Base-by-base conservation (phyloP, 352 stramenopile genomes). In the Elongisporangium anandrum region DNA sequence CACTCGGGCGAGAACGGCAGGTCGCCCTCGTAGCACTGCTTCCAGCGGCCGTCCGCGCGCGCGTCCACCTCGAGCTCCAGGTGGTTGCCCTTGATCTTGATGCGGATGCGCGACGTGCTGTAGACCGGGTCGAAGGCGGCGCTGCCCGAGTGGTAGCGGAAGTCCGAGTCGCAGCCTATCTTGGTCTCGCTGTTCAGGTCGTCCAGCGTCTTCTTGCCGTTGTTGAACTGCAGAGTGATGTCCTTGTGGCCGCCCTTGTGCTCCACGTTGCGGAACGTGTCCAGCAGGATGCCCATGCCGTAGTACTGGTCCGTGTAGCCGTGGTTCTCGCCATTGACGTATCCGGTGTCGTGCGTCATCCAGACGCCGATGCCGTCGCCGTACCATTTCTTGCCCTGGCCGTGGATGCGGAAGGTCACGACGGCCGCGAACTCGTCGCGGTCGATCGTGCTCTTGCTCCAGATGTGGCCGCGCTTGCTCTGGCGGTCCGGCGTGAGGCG, bases 261-360 rank as follows among this genome's bases (percentile, higher is more conserved):
- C 61, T 93, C 81, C 13, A 88, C 66, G 62, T 93, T 93, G 60
- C 81, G 72, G 56, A 93, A 93, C 52, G 84, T 93, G 66, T 93
- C 84, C 23, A 93, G 56, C 13, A 92, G 39, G 49, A 92, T 87
- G 52, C 81, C 84, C 38, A 93, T 77, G 16, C 84, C 84, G 24
- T 76, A 73, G 65, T 72, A 93, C 52, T 87, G 75, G 64, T 87
- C 77, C 17, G 70, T 86, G 52, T 90, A 88, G 53, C 84, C 84
- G 63, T 92, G 82, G 65, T 90, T 90, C 56, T 88, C 72, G 41
- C 84, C 84, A 20, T 80, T 73, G 58, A 73, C 64, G 65, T 81
- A 80, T 49, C 59, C 48, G 4, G 63, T 61, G 57, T 86, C 77
- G 48, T 87, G 66, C 53, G 81, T 92, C 52, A 93, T 71, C 84